phyloP scores from a whole-genome alignment of 78 protist species.

The Dictyostelium firmibasis region DNA sequence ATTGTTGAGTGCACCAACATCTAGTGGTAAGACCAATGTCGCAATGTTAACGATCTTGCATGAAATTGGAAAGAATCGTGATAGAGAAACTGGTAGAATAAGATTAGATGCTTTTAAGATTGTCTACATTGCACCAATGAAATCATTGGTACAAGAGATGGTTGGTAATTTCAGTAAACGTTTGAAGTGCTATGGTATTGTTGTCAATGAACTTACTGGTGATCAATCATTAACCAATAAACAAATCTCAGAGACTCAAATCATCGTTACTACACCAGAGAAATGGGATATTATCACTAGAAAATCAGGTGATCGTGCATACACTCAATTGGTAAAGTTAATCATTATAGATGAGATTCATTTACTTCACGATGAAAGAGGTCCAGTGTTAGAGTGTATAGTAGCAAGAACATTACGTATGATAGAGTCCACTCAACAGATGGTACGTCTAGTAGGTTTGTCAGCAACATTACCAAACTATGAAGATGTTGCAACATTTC shows the following conservation, averaged over 20 bases:
- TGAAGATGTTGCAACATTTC: constrained; percentile 98
- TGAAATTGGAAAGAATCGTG: constrained; percentile 83
- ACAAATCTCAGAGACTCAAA: constrained; percentile 96
- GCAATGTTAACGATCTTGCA: constrained; percentile 98
- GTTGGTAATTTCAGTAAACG: constrained; percentile 91
- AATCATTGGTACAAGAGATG: constrained; percentile 98
- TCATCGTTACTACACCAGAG: constrained; percentile 99
- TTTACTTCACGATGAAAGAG: constrained; percentile 98
- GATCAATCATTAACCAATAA: constrained; percentile 92
- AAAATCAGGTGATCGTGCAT: constrained; percentile 95
- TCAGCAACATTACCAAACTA: constrained; percentile 99
- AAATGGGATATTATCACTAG: constrained; percentile 99
- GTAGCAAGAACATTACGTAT: constrained; percentile 94
- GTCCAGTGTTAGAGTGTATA: constrained; percentile 98
- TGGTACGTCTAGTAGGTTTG: constrained; percentile 97
- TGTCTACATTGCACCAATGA: constrained; percentile 99
- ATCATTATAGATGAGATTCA: constrained; percentile 98
- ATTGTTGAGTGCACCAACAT: constrained; percentile 99
- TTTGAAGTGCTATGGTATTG: constrained; percentile 85
- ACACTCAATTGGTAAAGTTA: constrained; percentile 90
- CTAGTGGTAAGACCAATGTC: constrained; percentile 99
- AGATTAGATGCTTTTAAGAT: constrained; percentile 87
- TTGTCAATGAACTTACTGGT: constrained; percentile 98
- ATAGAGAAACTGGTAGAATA: constrained; percentile 53
- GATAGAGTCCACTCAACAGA: constrained; percentile 83